Base-by-base conservation (phyloP, 106 monocot genomes). In the Triglochin maritima region DNA sequence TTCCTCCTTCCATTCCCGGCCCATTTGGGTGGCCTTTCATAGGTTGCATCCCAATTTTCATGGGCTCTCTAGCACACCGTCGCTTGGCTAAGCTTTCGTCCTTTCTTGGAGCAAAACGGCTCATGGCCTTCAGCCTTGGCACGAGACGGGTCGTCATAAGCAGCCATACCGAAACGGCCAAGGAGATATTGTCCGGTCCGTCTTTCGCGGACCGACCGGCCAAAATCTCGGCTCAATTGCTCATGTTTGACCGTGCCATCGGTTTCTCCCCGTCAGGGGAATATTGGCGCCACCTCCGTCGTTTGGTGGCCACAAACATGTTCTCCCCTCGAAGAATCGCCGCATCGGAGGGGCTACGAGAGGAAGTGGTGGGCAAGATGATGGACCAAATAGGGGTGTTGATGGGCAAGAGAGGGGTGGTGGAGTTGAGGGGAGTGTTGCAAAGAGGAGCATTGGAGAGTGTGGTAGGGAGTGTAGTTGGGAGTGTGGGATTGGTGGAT, bases 191-290 rank as follows among this genome's bases (percentile, higher is more conserved):
- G 0, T 75, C 47, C 13, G 51, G 69, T 1, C 8, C 75, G 1
- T 74, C 80, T 62, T 89, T 89, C 76, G 44, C 74, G 4, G 88
- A 89, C 72, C 72, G 88, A 6, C 88, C 88, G 2, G 17, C 64
- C 5, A 85, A 80, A 59, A 41, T 57, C 9, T 69, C 84, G 3
- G 84, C 88, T 0, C 58, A 72, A 2, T 64, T 72, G 13, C 82
- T 88, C 4, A 81, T 88, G 84, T 88, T 88, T 69, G 77, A 78
- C 8, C 70, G 84, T n/a, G 88, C 88, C 46, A 82, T 88, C 56
- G 88, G 88, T 8, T 88, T 88, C 63, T 79, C 84, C 9, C 84
- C 88, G n/a, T 65, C 66, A 11, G 84, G 84, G 4, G 75, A 74
- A 0, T 72, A 88, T 77, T 88, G 88, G 88, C 81, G 84, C 60